Evolutionary conservation across 2,329 filamentous ascomycete genomes (phyloP), one percentile per base, ranked within the genome.

Genomic region (Raffaelea ambrosiae): DNA sequence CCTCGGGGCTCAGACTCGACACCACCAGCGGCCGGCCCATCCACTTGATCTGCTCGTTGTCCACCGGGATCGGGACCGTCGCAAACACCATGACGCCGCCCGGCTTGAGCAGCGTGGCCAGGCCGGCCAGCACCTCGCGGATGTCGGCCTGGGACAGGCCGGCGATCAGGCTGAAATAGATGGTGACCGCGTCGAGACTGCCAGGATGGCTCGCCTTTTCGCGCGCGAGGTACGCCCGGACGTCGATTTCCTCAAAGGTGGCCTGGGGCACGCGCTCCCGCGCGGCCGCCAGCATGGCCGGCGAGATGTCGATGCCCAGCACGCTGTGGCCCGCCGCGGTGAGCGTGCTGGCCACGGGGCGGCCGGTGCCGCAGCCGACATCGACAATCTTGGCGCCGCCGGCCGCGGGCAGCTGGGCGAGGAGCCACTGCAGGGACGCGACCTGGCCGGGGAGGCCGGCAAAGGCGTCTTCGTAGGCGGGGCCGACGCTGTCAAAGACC

Each of bases 41-140:
- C 58, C 59, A 61, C 35, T 35, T 39, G 26, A 61, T 54, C 5
- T 50, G 13, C 23, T 48, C 40, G 31, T 51, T 54, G 18, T 61
- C 54, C 19, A 47, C 57, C 8, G 54, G 51, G 20, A 57, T 44
- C 11, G 58, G 58, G 21, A 59, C 54, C 0, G 58, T 63, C 0
- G 69, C 69, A 53, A 72, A 73, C 9, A 72, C 65, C 21, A 71
- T 57, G 7, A 53, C 51, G 3, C 65, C 65, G 5, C 61, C 61
- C 3, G 63, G 60, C 41, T 58, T 59, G 23, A 71, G 57, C 22
- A 58, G 55, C 16, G 53, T 44, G 33, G 60, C 55, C 10, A 69
- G 54, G 13, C 50, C 51, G 7, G 35, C 39, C 2, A 59, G 40
- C 8, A 55, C 36, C 3, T 41, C 47, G 10, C 53, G 51, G 19